Percentiles rank a stretch among this genome's conserved stretches.
Evolutionary conservation across 257 asterid species (phyloP).

Genomic region (Plantago elongata): DNA sequence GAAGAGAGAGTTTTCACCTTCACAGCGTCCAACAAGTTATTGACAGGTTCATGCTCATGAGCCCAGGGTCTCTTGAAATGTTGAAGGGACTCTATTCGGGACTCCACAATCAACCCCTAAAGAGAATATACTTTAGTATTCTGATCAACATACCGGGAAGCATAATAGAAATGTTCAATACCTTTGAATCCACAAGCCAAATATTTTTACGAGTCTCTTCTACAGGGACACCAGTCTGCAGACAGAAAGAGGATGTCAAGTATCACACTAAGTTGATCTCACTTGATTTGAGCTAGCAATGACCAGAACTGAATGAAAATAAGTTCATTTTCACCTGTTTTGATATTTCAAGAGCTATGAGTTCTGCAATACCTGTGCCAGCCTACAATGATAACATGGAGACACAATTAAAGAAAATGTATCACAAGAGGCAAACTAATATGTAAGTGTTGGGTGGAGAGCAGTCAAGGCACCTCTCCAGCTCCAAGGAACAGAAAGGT

Average conservation of each 20-base stretch:
- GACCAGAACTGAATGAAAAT: slow-evolving; percentile 3
- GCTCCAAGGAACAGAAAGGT: slow-evolving; percentile 78
- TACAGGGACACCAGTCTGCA: slow-evolving; percentile 73
- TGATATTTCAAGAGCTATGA: slow-evolving; percentile 88
- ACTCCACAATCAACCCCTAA: slow-evolving; percentile 72
- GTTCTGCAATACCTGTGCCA: slow-evolving; percentile 95
- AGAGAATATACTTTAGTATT: slow-evolving; percentile 1
- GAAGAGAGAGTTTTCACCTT: slow-evolving; percentile 40
- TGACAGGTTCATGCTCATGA: slow-evolving; percentile 70
- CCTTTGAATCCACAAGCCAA: slow-evolving; percentile 79
- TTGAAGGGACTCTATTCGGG: slow-evolving; percentile 73
- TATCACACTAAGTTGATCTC: neutral
- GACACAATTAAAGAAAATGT: neutral
- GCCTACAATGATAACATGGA: slow-evolving; percentile 49
- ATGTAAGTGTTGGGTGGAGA: neutral
- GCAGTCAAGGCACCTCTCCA: slow-evolving; percentile 54
- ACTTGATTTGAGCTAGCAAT: slow-evolving; percentile 10
- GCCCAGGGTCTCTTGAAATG: slow-evolving; percentile 92
- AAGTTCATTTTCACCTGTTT: slow-evolving; percentile 53
- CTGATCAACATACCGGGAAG: slow-evolving; percentile 1
- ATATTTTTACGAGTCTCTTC: slow-evolving; percentile 83
- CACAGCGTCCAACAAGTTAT: slow-evolving; percentile 63
- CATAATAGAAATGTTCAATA: slow-evolving; percentile 14
- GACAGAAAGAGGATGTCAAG: slow-evolving; percentile 6
- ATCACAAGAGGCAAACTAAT: neutral